phyloP scores from a whole-genome alignment of 805 yeast genomes.

The Cyberlindnera sargentensis region DNA sequence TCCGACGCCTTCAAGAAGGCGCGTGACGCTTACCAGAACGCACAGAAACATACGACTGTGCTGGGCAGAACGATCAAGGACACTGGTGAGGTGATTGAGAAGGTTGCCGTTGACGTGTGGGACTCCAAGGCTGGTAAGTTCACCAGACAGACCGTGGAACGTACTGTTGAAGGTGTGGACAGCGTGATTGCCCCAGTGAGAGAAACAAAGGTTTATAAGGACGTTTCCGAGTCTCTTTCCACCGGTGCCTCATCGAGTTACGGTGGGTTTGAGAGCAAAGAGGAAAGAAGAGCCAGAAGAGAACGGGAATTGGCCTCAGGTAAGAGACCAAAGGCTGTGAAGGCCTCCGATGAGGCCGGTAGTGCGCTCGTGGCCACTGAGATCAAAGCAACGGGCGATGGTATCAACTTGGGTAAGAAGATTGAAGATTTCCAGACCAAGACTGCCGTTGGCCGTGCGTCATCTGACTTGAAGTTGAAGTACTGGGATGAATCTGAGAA shows the following conservation, averaged over 20 bases:
- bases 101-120: constrained; percentile 89
- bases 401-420: constrained; percentile 43
- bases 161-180: constrained; percentile 80
- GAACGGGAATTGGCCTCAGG: constrained; percentile 55
- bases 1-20: constrained; percentile 91
- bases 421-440: constrained; percentile 62
- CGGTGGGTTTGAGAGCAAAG: constrained; percentile 88
- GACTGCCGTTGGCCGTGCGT: constrained; percentile 59
- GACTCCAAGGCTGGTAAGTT: constrained; percentile 88
- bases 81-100: constrained; percentile 93
- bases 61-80: constrained; percentile 69
- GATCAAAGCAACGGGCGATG: constrained; percentile 65
- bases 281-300: constrained; percentile 69
- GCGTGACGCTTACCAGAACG: constrained; percentile 82
- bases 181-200: constrained; percentile 90
- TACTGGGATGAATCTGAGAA: constrained; percentile 91
- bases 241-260: constrained; percentile 86
- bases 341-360: constrained; percentile 78
- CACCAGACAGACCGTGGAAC: constrained; percentile 78
- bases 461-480: constrained; percentile 54
- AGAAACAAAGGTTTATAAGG: constrained; percentile 82
- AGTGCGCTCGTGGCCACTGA: constrained; percentile 76
- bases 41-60: constrained; percentile 67
- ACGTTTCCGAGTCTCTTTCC: constrained; percentile 79
- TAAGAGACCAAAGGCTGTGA: constrained; percentile 57